phyloP scores from a whole-genome alignment of 83 land plant species.

The Isoetes engelmannii region DNA sequence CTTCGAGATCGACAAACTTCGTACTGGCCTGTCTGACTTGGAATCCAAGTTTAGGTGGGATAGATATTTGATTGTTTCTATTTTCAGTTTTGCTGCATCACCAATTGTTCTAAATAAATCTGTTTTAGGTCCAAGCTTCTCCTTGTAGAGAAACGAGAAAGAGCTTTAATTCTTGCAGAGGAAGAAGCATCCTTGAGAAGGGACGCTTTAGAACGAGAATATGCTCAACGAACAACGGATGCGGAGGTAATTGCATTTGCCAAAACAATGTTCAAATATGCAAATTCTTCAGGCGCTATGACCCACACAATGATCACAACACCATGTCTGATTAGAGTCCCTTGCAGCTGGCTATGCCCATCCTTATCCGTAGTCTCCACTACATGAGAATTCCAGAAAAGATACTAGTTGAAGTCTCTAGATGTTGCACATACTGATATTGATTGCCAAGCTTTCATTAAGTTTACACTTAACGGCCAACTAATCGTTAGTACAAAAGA shows the following conservation, averaged over 20 bases:
- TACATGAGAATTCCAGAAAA: no score
- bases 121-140: conserved; percentile 30
- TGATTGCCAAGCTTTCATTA: no score
- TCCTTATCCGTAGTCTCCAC: no score
- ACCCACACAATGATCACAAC: no score
- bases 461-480: no score
- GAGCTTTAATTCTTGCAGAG: conserved; percentile 26
- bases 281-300: no score
- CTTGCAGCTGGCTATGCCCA: no score
- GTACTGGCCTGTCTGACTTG: conserved; percentile 19
- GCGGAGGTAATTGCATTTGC: conserved; percentile 21
- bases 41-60: conserved; percentile 16
- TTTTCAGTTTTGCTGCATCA: background rate
- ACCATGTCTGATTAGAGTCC: no score
- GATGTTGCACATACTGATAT: no score
- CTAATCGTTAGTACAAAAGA: no score
- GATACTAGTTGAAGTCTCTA: no score
- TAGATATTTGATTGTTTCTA: background rate
- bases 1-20: conserved; percentile 19
- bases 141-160: conserved; percentile 35
- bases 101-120: background rate
- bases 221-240: conserved; percentile 27
- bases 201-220: conserved; percentile 29
- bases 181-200: conserved; percentile 22
- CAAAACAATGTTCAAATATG: background rate